phyloP scores from a whole-genome alignment of 2,329 filamentous ascomycete genomes.

The Botrytis medusae region DNA sequence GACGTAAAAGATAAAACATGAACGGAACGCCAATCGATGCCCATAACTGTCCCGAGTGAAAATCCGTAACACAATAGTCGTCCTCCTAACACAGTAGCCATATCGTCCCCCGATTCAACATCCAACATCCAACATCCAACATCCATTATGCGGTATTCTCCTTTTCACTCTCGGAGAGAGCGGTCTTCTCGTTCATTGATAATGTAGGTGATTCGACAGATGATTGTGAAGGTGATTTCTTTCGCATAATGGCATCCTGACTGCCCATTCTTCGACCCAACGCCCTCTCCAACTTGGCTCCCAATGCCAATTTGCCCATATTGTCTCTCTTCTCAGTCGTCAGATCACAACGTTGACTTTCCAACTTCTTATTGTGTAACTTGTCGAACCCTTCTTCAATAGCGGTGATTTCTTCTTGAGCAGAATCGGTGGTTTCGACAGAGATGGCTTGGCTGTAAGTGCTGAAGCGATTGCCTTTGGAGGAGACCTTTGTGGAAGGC shows the following conservation, averaged over 20 bases:
- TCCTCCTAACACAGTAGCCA: conserved; percentile 6
- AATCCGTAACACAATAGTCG: conserved; percentile 6
- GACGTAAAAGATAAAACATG: conserved; percentile 16
- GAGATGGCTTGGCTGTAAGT: conserved; percentile 50
- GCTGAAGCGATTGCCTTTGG: conserved; percentile 50
- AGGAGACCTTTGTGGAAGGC: conserved; percentile 48
- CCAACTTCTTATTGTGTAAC: conserved; percentile 67
- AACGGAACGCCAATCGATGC: conserved; percentile 22
- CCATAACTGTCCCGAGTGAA: conserved; percentile 17
- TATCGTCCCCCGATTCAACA: conserved; percentile 4
- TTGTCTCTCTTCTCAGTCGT: conserved; percentile 66
- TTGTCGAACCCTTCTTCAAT: conserved; percentile 65
- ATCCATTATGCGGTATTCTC: background rate
- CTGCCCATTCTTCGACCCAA: conserved; percentile 66
- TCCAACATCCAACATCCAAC: background rate
- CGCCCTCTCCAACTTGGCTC: conserved; percentile 72
- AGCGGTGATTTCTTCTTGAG: conserved; percentile 53
- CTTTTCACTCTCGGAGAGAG: conserved; percentile 3
- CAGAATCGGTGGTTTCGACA: conserved; percentile 38
- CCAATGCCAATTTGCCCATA: conserved; percentile 67
- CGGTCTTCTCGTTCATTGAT: conserved; percentile 5
- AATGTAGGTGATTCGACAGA: conserved; percentile 7
- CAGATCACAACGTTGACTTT: conserved; percentile 65
- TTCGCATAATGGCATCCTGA: conserved; percentile 67
- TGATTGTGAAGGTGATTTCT: conserved; percentile 16